Conservation (phyloP, 2,329 filamentous ascomycete species). For the Lecanicillium sp. region DNA sequence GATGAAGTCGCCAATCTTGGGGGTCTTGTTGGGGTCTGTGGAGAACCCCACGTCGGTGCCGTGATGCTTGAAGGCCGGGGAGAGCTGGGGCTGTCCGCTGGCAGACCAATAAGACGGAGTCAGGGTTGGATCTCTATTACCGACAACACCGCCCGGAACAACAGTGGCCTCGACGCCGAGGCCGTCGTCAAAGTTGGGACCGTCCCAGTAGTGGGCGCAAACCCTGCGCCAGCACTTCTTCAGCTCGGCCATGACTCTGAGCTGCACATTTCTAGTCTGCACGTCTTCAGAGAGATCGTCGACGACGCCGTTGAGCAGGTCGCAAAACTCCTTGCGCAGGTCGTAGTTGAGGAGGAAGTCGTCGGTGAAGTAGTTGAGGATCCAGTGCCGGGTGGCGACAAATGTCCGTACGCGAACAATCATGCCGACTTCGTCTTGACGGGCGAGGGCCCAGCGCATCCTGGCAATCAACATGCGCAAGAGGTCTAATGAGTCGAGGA, state of each 20-base stretch:
- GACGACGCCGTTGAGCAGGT: slow-evolving; percentile 65
- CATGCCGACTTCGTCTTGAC: slow-evolving; percentile 76
- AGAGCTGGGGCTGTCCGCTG: slow-evolving; percentile 38
- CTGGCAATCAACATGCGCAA: slow-evolving; percentile 79
- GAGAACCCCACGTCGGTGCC: slow-evolving; percentile 34
- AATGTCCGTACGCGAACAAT: slow-evolving; percentile 95
- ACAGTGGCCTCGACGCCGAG: slow-evolving; percentile 62
- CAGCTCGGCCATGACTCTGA: slow-evolving; percentile 87
- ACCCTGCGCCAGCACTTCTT: slow-evolving; percentile 97
- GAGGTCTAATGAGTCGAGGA: slow-evolving; percentile 70
- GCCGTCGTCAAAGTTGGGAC: slow-evolving; percentile 57
- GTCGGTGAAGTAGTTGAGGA: slow-evolving; percentile 94
- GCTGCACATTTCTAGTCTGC: slow-evolving; percentile 43
- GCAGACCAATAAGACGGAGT: slow-evolving; percentile 50
- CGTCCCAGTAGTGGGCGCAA: slow-evolving; percentile 85
- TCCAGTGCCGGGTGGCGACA: slow-evolving; percentile 93
- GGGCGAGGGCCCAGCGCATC: slow-evolving; percentile 76
- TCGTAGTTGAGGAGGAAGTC: slow-evolving; percentile 77
- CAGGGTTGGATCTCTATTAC: slow-evolving; percentile 49
- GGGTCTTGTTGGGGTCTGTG: slow-evolving; percentile 40
- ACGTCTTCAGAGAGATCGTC: slow-evolving; percentile 45
- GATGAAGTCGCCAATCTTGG: slow-evolving; percentile 41
- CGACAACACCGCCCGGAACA: slow-evolving; percentile 66
- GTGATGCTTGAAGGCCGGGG: slow-evolving; percentile 22
- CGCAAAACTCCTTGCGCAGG: slow-evolving; percentile 72